Evolutionary conservation across 257 asterid genomes (phyloP).

Genomic region (Ajuga chamaepitys): DNA sequence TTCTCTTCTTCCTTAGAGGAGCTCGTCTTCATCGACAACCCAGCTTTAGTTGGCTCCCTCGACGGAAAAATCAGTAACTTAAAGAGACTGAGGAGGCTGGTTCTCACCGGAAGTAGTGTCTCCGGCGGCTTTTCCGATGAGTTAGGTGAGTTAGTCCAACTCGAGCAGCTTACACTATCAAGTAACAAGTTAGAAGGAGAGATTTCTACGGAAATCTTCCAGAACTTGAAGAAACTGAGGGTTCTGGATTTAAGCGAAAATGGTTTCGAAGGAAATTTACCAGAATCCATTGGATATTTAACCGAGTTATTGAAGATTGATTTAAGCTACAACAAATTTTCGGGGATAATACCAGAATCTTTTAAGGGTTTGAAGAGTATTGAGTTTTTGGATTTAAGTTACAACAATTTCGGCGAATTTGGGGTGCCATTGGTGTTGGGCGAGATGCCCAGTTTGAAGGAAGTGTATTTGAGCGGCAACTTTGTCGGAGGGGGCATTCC

Average conservation of each 20-base stretch:
- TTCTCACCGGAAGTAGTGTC: constrained; percentile 45
- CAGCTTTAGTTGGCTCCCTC: constrained; percentile 45
- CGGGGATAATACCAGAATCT: constrained; percentile 54
- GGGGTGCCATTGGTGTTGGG: constrained; percentile 59
- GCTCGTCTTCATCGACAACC: constrained; percentile 58
- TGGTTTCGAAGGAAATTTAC: constrained; percentile 33
- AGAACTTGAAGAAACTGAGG: constrained; percentile 39
- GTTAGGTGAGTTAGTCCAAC: constrained; percentile 26
- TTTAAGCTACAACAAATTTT: constrained; percentile 49
- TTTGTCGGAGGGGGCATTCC: constrained; percentile 71
- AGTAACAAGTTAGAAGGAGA: constrained; percentile 49
- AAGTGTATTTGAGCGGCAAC: constrained; percentile 63
- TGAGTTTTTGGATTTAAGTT: constrained; percentile 68
- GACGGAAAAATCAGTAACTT: constrained; percentile 29
- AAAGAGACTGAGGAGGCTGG: constrained; percentile 38
- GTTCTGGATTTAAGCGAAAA: constrained; percentile 69
- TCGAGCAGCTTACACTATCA: constrained; percentile 67
- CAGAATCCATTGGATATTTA: constrained; percentile 44
- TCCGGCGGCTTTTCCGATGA: constrained; percentile 38
- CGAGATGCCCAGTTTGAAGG: constrained; percentile 50
- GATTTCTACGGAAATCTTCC: constrained; percentile 22
- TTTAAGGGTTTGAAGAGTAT: constrained; percentile 34
- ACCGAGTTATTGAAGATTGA: constrained; percentile 56
- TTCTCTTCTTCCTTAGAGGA: constrained; percentile 35
- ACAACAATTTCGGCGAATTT: constrained; percentile 34